These are phyloP conservation scores for Phyllosticta capitalensis DNA, from an alignment of 2,329 filamentous ascomycete genomes.

Conservation along the genomic window DNA sequence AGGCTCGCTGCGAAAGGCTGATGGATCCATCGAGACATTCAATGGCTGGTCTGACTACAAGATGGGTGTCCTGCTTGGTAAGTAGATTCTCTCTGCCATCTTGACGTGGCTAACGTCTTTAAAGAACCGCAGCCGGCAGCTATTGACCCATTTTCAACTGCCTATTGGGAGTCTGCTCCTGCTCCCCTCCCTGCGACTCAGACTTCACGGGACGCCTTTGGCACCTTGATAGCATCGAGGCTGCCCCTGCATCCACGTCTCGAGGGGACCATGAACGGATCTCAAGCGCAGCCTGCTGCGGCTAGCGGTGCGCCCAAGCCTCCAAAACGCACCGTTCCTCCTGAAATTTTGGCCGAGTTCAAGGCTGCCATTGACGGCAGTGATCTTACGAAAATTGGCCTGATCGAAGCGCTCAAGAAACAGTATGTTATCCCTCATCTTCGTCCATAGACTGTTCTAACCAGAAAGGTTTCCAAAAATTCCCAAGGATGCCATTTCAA, in stretches of 20 bases:
- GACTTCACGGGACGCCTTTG: constrained; percentile 15
- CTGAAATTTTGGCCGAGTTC: constrained; percentile 56
- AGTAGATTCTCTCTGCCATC: constrained; percentile 21
- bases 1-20: constrained; percentile 33
- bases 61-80: constrained; percentile 67
- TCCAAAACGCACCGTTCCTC: constrained; percentile 42
- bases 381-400: constrained; percentile 62
- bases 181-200: constrained; percentile 12
- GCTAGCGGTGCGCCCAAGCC: constrained; percentile 27
- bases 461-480: constrained; percentile 54
- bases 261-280: constrained; percentile 16
- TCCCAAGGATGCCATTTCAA: constrained; percentile 60
- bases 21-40: constrained; percentile 32
- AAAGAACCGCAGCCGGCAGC: constrained; percentile 40
- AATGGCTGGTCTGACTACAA: constrained; percentile 49
- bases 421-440: constrained; percentile 34
- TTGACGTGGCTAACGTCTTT: background rate
- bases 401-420: constrained; percentile 67
- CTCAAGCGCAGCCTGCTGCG: constrained; percentile 11
- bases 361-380: constrained; percentile 60
- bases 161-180: constrained; percentile 57
- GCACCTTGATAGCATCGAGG: constrained; percentile 31
- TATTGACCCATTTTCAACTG: constrained; percentile 77
- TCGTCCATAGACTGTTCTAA: background rate
- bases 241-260: constrained; percentile 33